Percentiles rank a stretch among this genome's conserved stretches.
Conservation (phyloP, 1,139 yeast genomes). For the Lodderomyces metapsilosis region DNA sequence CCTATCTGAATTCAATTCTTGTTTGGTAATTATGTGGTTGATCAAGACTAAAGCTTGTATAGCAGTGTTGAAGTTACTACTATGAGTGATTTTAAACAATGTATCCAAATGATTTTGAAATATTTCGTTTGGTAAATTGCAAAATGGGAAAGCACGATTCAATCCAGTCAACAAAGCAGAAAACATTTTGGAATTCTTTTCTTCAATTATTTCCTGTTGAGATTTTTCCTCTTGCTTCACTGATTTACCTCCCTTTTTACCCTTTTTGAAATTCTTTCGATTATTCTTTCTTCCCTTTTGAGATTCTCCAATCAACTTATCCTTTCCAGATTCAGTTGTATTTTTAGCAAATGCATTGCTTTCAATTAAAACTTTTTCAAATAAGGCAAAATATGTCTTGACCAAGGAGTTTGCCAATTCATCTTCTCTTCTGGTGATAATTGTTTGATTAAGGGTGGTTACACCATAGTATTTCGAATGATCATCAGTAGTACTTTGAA, state of each 20-base stretch:
- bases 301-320: slow-evolving; percentile 36
- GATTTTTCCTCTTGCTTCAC: slow-evolving; percentile 65
- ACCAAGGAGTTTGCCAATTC: slow-evolving; percentile 79
- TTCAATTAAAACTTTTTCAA: slow-evolving; percentile 77
- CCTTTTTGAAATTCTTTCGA: slow-evolving; percentile 49
- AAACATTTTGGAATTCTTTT: slow-evolving; percentile 79
- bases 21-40: slow-evolving; percentile 66
- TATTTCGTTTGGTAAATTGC: slow-evolving; percentile 68
- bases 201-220: slow-evolving; percentile 72
- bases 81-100: slow-evolving; percentile 85
- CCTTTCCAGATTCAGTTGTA: slow-evolving; percentile 21
- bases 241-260: slow-evolving; percentile 79
- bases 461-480: slow-evolving; percentile 87
- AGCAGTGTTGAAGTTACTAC: slow-evolving; percentile 91
- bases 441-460: slow-evolving; percentile 89
- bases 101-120: slow-evolving; percentile 82
- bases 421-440: slow-evolving; percentile 72
- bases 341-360: slow-evolving; percentile 47
- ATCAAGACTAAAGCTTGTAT: slow-evolving; percentile 88
- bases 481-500: slow-evolving; percentile 70
- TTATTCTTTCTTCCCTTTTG: slow-evolving; percentile 56
- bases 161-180: slow-evolving; percentile 93
- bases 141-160: slow-evolving; percentile 94
- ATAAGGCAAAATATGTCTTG: slow-evolving; percentile 80
- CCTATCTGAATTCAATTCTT: slow-evolving; percentile 64